Percentiles rank a stretch among this genome's conserved stretches.
phyloP scores from a whole-genome alignment of 805 yeast genomes.

The Metschnikowia amazonensis region DNA sequence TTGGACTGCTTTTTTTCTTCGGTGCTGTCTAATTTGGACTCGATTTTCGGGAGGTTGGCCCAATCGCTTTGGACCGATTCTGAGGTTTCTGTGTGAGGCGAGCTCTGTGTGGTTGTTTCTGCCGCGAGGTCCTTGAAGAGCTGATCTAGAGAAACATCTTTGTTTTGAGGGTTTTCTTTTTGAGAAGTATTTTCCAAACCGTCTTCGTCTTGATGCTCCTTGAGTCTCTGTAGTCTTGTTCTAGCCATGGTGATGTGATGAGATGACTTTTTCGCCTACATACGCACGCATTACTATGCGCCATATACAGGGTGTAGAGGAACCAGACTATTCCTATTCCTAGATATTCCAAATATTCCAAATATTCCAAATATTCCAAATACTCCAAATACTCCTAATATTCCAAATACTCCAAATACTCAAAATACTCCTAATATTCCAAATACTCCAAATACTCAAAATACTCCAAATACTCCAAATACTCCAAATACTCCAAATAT shows the following conservation, averaged over 20 bases:
- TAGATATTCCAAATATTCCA: too few relatives aligned
- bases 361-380: too few relatives aligned
- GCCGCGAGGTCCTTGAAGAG: slow-evolving; percentile 31
- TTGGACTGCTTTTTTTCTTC: slow-evolving; percentile 7
- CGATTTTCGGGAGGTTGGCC: slow-evolving; percentile 40
- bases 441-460: too few relatives aligned
- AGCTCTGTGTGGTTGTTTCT: slow-evolving; percentile 17
- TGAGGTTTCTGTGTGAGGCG: slow-evolving; percentile 20
- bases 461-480: too few relatives aligned
- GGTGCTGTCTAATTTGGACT: slow-evolving; percentile 26
- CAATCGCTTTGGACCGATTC: slow-evolving; percentile 33
- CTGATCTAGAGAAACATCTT: slow-evolving; percentile 25
- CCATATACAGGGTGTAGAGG: background rate
- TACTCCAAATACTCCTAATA: too few relatives aligned
- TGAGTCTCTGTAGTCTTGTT: slow-evolving; percentile 3
- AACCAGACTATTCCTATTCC: too few relatives aligned
- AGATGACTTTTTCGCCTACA: slow-evolving; percentile 2
- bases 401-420: too few relatives aligned
- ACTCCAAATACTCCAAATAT: too few relatives aligned
- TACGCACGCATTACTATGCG: background rate
- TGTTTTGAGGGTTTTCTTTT: background rate
- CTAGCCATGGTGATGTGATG: slow-evolving; percentile 4
- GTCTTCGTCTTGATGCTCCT: slow-evolving; percentile 15
- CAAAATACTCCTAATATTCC: too few relatives aligned
- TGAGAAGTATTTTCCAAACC: background rate